Base-by-base conservation (phyloP, 2,329 filamentous ascomycete genomes). In the Epichloe glyceriae region DNA sequence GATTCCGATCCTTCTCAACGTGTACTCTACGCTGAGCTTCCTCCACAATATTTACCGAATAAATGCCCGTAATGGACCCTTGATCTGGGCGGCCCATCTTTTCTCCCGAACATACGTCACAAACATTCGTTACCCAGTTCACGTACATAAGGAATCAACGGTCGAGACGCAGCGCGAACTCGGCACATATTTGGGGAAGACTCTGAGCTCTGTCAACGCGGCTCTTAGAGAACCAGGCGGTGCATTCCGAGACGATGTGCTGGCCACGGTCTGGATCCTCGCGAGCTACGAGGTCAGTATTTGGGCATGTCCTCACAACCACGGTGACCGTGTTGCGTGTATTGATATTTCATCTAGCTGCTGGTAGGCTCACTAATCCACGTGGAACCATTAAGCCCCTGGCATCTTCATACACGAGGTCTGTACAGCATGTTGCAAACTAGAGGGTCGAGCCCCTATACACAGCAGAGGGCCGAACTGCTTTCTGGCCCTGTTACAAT, bases 241-340 rank as follows among this genome's bases (percentile, higher is more conserved):
- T 5, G 55, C 61, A 4, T 34, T 60, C 40, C 53, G 68, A 50
- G 60, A 67, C 20, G 64, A 70, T 50, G 60, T 69, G 19, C 62
- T 70, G 15, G 64, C 64, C 15, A 67, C 68, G 3, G 64, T 70
- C 3, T 70, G 68, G 68, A 61, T 70, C 35, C 56, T 70, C 19
- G 55, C 65, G 40, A 69, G 67, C 52, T 70, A 70, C 45, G 68
- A 70, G 61, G 68, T 67, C 53, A 4, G 51, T 50, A 22, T 19
- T 10, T 26, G 20, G n/a, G 38, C n/a, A 7, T 3, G 2, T 34
- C 17, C 14, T 7, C 41, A 15, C 12, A 22, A 26, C 19, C 14
- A 4, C 12, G 22, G 22, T 14, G 8, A 19, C 10, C 12, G n/a
- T 12, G 38, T 15, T 8, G 39, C n/a, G 15, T 26, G 22, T 15